These are phyloP conservation scores for Penicillium brevicompactum DNA, from an alignment of 2,329 filamentous ascomycete species.

Conservation along the genomic window DNA sequence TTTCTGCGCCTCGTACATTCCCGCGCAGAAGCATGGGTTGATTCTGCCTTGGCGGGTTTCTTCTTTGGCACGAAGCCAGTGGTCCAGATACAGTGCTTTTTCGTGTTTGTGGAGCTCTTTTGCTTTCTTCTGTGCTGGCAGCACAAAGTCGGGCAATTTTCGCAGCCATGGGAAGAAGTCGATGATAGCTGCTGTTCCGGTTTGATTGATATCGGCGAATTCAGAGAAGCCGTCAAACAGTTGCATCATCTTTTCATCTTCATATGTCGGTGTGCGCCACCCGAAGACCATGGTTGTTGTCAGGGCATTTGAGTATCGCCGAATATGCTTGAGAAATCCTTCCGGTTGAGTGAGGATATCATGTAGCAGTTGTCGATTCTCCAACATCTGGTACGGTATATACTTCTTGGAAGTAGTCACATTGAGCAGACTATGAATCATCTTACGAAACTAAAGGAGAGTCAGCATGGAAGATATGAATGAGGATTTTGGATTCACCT, in stretches of 20 bases:
- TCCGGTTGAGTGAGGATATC: constrained; percentile 50
- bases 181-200: constrained; percentile 46
- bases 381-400: constrained; percentile 58
- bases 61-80: constrained; percentile 47
- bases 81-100: constrained; percentile 43
- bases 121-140: constrained; percentile 42
- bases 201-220: constrained; percentile 47
- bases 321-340: constrained; percentile 15
- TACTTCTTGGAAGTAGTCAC: constrained; percentile 51
- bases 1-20: constrained; percentile 34
- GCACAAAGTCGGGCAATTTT: constrained; percentile 45
- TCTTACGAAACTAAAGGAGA: constrained; percentile 29
- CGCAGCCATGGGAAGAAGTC: constrained; percentile 52
- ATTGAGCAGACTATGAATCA: constrained; percentile 52
- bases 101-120: constrained; percentile 49
- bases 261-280: constrained; percentile 44
- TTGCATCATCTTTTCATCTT: constrained; percentile 47
- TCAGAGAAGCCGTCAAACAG: constrained; percentile 47
- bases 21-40: constrained; percentile 32
- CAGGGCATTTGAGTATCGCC: constrained; percentile 50
- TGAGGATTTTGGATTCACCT: neutral
- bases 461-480: neutral
- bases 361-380: constrained; percentile 56
- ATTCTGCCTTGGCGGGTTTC: constrained; percentile 31
- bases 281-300: constrained; percentile 56